Evolutionary conservation across 202 grass and related monocot species (phyloP), one percentile per base, ranked within the genome.

Genomic region (Setaria viridis): DNA sequence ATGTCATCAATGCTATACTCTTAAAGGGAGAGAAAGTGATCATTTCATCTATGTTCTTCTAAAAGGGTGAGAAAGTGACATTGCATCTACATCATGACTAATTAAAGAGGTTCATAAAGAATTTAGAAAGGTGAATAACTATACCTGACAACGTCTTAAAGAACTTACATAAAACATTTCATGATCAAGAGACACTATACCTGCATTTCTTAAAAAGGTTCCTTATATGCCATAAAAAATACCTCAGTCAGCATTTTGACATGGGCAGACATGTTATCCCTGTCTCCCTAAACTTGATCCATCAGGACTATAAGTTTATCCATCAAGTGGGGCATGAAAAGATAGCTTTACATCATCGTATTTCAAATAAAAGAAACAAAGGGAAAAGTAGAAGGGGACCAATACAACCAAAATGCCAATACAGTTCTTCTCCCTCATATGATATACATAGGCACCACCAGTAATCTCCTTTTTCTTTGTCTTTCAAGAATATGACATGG

Each of bases 1-100:
- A 51, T 62, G 7, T 53, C n/a, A 43, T 42, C 72, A 76, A 7
- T n/a, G 72, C 41, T 62, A 89, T 62, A 89, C 41, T 57, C 64
- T 62, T 63, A 76, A 70, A 54, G 41, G 25, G 35, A 76, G 45
- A 54, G 45, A 80, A 89, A 66, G 47, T 66, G 69, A 34, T 12
- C 34, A 68, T 70, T 7, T 67, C 49, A 67, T 67, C 20, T 50
- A 69, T 53, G 50, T 6, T 72, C 14, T 78, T 64, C 80, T 49
- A 15, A 73, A 81, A 49, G 68, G 55, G 29, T 48, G 45, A 35
- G 57, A 83, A 80, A 67, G 77, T 48, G 77, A 53, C 11, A 49
- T 65, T 20, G 59, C 25, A 65, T 79, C 59, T 45, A 83, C 16
- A 69, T 60, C 63, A 70, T 37, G 37, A 70, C 30, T 60, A 69